phyloP scores from a whole-genome alignment of 2,329 filamentous ascomycete species.

The Phialemonium atrogriseum region DNA sequence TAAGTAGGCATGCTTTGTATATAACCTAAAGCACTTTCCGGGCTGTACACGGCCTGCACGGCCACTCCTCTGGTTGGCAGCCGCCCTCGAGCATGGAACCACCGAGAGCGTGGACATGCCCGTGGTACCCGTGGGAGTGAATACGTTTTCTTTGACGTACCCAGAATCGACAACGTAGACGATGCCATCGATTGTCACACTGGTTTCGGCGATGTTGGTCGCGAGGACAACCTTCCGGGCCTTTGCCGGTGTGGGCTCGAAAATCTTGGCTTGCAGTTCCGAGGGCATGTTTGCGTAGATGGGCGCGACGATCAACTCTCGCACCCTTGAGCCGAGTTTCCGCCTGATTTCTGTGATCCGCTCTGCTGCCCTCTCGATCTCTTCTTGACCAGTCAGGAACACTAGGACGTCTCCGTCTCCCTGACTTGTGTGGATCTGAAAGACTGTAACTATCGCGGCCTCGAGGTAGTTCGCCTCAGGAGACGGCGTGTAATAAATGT shows the following conservation, averaged over 20 bases:
- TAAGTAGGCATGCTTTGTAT: constrained; percentile 89
- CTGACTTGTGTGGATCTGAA: constrained; percentile 88
- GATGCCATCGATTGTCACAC: constrained; percentile 90
- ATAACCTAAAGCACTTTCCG: constrained; percentile 88
- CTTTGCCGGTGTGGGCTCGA: constrained; percentile 80
- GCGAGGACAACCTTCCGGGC: constrained; percentile 87
- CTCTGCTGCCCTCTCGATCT: constrained; percentile 82
- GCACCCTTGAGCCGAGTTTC: constrained; percentile 77
- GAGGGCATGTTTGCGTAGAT: constrained; percentile 92
- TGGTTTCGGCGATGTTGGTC: constrained; percentile 96
- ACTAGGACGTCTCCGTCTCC: constrained; percentile 84
- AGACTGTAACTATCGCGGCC: constrained; percentile 85
- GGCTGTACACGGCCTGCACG: constrained; percentile 87
- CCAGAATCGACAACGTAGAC: constrained; percentile 94
- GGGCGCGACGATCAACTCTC: constrained; percentile 82
- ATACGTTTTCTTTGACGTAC: constrained; percentile 92
- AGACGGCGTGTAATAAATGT: constrained; percentile 82
- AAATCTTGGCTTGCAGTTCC: constrained; percentile 86
- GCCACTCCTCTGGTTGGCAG: constrained; percentile 86
- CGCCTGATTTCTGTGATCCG: constrained; percentile 78
- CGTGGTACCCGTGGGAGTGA: constrained; percentile 65
- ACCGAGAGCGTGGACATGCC: constrained; percentile 91
- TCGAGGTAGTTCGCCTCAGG: constrained; percentile 92
- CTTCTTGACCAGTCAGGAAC: constrained; percentile 92
- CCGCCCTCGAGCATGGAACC: constrained; percentile 83